phyloP scores from a whole-genome alignment of 192 early-diverging fungal species.

The Rhizophagus sp. region DNA sequence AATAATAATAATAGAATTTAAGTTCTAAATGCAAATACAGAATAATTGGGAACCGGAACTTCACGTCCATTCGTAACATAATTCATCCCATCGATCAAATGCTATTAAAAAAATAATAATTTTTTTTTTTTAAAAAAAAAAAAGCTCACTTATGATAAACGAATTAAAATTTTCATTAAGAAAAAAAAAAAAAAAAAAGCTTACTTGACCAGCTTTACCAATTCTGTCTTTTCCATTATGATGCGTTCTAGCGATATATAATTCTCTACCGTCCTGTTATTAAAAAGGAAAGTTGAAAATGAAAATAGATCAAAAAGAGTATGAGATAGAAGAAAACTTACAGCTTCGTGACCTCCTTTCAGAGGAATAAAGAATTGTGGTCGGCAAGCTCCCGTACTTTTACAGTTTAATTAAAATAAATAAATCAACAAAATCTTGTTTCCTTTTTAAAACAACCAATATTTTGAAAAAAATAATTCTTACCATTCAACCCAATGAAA shows the following conservation, averaged over 20 bases:
- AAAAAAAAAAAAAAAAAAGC: background rate
- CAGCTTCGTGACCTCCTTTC: background rate
- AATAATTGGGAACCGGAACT: background rate
- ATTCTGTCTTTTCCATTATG: background rate
- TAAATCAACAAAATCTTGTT: too few species aligned
- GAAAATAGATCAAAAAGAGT: background rate
- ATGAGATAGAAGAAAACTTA: background rate
- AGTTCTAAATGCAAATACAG: slow-evolving; percentile 1
- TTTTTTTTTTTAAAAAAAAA: background rate
- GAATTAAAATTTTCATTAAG: background rate
- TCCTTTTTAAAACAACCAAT: background rate
- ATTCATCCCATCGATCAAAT: background rate
- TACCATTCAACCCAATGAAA: background rate
- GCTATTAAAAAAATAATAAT: background rate
- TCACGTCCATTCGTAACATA: background rate
- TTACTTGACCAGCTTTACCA: slow-evolving; percentile 10
- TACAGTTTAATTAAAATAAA: too few species aligned
- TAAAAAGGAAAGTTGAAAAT: background rate
- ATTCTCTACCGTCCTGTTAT: background rate
- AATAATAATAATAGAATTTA: too few species aligned
- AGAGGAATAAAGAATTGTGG: background rate
- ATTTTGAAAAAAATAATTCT: background rate
- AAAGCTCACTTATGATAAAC: background rate
- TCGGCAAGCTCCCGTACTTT: background rate
- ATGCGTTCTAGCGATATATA: background rate